phyloP scores from a whole-genome alignment of 1,139 yeast species.

The Scheffersomyces segobiensis region DNA sequence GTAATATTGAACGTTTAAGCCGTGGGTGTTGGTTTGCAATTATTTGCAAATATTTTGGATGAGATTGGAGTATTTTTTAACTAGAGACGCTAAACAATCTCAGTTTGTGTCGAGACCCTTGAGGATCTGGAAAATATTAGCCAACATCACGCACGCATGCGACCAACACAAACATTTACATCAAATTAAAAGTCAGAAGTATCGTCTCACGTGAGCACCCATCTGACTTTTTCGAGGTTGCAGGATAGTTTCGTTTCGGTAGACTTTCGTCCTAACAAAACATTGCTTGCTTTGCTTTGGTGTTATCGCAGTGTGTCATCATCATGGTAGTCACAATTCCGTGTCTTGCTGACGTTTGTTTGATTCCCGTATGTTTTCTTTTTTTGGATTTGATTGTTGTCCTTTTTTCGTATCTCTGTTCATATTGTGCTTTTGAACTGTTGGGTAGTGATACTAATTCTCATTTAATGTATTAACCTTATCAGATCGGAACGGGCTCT shows the following conservation, averaged over 20 bases:
- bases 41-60: neutral
- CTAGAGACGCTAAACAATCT: neutral
- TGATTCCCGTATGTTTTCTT: slow-evolving; percentile 60
- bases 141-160: neutral
- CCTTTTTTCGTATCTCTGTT: neutral
- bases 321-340: slow-evolving; percentile 46
- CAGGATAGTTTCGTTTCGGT: neutral
- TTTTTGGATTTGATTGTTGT: neutral
- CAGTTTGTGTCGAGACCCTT: neutral
- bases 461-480: slow-evolving; percentile 6
- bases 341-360: slow-evolving; percentile 80
- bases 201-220: neutral
- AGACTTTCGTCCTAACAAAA: neutral
- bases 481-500: slow-evolving; percentile 71
- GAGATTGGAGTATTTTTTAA: neutral
- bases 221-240: neutral
- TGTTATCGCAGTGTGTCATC: neutral
- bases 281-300: neutral
- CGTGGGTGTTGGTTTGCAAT: neutral
- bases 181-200: neutral
- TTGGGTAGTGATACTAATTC: neutral
- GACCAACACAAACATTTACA: neutral
- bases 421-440: neutral
- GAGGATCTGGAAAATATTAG: neutral
- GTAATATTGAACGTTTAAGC: neutral